Base-by-base conservation (phyloP, 441 rosid species). In the Populus trichocarpa region DNA sequence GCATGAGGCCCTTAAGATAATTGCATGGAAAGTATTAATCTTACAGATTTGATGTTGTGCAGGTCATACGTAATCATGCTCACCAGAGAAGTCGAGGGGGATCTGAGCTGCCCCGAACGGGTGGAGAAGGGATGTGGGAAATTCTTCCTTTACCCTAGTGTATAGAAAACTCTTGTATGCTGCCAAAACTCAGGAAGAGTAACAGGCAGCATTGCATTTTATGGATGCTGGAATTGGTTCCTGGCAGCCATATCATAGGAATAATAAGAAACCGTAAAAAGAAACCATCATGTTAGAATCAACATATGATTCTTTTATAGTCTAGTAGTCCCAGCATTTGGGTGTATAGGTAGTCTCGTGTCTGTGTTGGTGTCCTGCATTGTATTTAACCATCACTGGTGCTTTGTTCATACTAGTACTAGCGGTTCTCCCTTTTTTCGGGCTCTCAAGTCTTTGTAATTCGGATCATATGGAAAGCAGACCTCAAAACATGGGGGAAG, bases 1-100 rank as follows among this genome's bases (percentile, higher is more conserved):
- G 57, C 57, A 46, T 46, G 6, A 1, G 6, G 6, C 32, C 32
- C 32, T 30, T 30, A 30, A 30, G 22, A 61, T 74, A 12, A 16
- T 7, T 22, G 11, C 20, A 66, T 66, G 33, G 77, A 11, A 72
- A 65, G 23, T 28, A 38, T 25, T 40, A 66, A 77, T 57, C 20
- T 13, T 2, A 9, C 64, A 0, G 38, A 59, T 50, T 75, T 66
- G 14, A 42, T 64, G n/a, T 61, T 78, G 36, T 80, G 81, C 98
- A 93, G 98, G 98, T 91, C 84, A 75, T 85, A 83, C 84, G 75
- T 84, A 88, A 88, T 88, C 88, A 83, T 85, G 84, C 86, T 89
- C 96, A 85, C 89, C 88, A 87, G 88, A 88, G 89, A 89, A 85
- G 68, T 65, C 30, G 32, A 65, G 32, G 59, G 84, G 78, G 83